phyloP scores from a whole-genome alignment of 148 eudicot species.

The Cornus controversa region DNA sequence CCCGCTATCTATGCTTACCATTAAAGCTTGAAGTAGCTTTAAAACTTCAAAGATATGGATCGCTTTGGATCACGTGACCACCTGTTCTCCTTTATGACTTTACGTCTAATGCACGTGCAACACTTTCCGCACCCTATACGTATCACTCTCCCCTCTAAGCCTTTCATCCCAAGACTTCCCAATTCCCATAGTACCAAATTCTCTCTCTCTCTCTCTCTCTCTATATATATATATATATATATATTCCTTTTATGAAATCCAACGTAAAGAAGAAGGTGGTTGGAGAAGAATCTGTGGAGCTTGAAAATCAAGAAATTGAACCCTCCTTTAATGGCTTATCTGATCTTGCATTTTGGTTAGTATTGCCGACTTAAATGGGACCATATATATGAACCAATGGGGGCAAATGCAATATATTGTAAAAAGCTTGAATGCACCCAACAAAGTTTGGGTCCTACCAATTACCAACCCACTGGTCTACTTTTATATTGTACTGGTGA shows the following conservation, averaged over 20 bases:
- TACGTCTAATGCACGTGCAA: slow-evolving; percentile 10
- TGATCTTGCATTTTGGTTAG: too few relatives aligned
- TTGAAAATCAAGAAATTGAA: slow-evolving; percentile 5
- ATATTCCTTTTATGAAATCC: not conserved
- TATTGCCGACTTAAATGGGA: too few relatives aligned
- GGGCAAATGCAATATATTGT: too few relatives aligned
- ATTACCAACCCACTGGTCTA: not conserved
- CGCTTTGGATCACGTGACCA: slow-evolving; percentile 16
- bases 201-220: not conserved
- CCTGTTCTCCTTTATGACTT: slow-evolving; percentile 15
- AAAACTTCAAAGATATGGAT: not conserved
- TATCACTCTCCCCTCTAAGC: not conserved
- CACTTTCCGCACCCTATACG: not conserved
- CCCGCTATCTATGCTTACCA: not conserved
- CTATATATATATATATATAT: slow-evolving; percentile 1
- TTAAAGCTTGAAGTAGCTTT: not conserved
- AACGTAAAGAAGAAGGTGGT: slow-evolving; percentile 10
- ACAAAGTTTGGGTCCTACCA: not conserved
- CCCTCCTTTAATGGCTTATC: not conserved
- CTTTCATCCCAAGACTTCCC: not conserved
- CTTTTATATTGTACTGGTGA: not conserved
- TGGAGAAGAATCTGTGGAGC: not conserved
- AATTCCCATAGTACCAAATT: not conserved
- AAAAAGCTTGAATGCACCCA: not conserved
- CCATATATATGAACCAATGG: too few relatives aligned